phyloP scores from a whole-genome alignment of 495 filamentous ascomycete species.

The Bryoglossum gracile region DNA sequence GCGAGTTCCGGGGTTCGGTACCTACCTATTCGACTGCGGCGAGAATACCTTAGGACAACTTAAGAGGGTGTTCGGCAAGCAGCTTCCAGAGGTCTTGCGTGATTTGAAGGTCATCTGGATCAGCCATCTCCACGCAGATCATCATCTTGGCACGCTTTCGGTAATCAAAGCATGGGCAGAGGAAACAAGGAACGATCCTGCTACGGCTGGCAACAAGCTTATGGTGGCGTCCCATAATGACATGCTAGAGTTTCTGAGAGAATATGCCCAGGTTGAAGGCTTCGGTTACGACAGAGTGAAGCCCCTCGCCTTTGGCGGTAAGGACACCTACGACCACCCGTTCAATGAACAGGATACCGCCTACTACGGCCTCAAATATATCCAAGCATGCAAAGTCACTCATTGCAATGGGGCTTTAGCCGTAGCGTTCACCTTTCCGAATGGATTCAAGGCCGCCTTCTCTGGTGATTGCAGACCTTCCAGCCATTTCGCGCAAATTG shows the following conservation, averaged over 20 bases:
- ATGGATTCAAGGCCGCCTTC: slow-evolving; percentile 81
- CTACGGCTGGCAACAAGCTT: slow-evolving; percentile 40
- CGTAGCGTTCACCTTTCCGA: slow-evolving; percentile 65
- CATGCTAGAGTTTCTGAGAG: slow-evolving; percentile 66
- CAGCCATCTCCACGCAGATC: slow-evolving; percentile 91
- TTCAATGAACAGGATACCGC: slow-evolving; percentile 18
- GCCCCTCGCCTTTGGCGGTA: slow-evolving; percentile 7
- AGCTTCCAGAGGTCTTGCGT: slow-evolving; percentile 60
- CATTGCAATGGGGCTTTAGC: slow-evolving; percentile 80
- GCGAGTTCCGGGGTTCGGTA: slow-evolving; percentile 74
- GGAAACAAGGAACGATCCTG: slow-evolving; percentile 17
- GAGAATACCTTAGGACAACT: slow-evolving; percentile 93
- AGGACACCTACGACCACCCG: slow-evolving; percentile 10
- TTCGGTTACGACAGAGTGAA: slow-evolving; percentile 52
- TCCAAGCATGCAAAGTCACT: slow-evolving; percentile 55
- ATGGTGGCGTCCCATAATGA: slow-evolving; percentile 52
- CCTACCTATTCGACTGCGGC: slow-evolving; percentile 82
- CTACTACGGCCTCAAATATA: slow-evolving; percentile 34
- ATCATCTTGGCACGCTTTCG: slow-evolving; percentile 77
- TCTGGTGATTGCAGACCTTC: slow-evolving; percentile 89
- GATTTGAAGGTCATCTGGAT: slow-evolving; percentile 88
- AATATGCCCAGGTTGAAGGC: slow-evolving; percentile 72
- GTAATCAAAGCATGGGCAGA: slow-evolving; percentile 74
- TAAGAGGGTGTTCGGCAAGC: slow-evolving; percentile 57
- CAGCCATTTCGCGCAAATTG: slow-evolving; percentile 58